Evolutionary conservation across 2,329 filamentous ascomycete species (phyloP), one percentile per base, ranked within the genome.

Genomic region (Elsinoe perseae): DNA sequence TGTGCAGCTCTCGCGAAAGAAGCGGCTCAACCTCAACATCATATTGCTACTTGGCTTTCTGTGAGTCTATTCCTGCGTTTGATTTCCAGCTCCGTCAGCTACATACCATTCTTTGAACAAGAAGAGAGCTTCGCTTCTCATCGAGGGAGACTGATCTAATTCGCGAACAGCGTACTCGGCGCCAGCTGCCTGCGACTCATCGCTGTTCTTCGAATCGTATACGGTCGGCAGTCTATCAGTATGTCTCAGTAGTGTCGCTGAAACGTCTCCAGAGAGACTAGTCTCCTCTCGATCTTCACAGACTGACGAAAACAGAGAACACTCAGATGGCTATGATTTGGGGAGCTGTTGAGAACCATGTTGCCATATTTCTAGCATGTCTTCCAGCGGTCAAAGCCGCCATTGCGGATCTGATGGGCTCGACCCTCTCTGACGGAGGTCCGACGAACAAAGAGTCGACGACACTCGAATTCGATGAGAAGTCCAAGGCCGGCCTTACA

Each of bases 351-450:
- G 68, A 70, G 57, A 70, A 69, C 55, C 68, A 70, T 58, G 56
- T 69, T 27, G 67, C 67, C 32, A 64, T 70, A 50, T 62, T 68
- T 46, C 67, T 69, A 30, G 65, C 68, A 23, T 70, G 68, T 54
- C 65, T 66, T 1, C 67, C 68, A 3, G 63, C 59, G 52, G 65
- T 69, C 40, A 70, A 69, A 42, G 54, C 57, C n/a, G n/a, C 16
- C 14, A 14, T 38, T 6, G 14, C 16, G n/a, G 34, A 38, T 14
- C 34, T 38, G 7, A 4, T 38, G n/a, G 9, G 10, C 16, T 38
- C 34, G 10, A 38, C 6, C 4, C n/a, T 38, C 34, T 4, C 6
- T n/a, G 10, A 18, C 34, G 4, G 4, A n/a, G 6, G 7, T 18
- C 5, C n/a, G 14, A n/a, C 4, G 34, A 18, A 38, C 16, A 18